Base-by-base conservation (phyloP, 108 stramenopile genomes). In the Cyclotella cryptica region DNA sequence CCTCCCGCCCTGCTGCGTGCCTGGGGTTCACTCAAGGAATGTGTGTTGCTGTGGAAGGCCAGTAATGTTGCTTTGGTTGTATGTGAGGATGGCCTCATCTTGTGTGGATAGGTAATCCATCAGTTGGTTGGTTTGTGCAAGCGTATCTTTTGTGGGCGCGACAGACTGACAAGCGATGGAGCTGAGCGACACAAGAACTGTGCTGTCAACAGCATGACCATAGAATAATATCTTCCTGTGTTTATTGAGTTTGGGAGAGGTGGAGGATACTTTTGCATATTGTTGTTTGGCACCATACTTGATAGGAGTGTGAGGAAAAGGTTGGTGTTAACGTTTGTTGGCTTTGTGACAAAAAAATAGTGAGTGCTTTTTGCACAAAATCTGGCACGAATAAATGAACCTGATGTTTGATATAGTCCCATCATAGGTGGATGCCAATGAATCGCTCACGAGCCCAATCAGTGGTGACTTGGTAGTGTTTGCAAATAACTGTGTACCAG, bases 381-480 rank as follows among this genome's bases (percentile, higher is more conserved):
- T 24, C 63, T 18, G 63, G 63, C 63, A 65, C 29, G 41, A 15
- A 65, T 8, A 65, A 9, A n/a, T 42, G 10, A 29, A 19, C 18
- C 29, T 42, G 41, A 9, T 24, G 63, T 29, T 42, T 45, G 9
- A 22, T 9, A 18, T 65, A 65, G 44, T 65, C 63, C 63, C 63
- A 29, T 18, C n/a, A n/a, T 18, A 65, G 63, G n/a, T n/a, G n/a
- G n/a, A n/a, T n/a, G n/a, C n/a, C n/a, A n/a, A n/a, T n/a, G n/a
- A n/a, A n/a, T n/a, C n/a, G n/a, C n/a, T n/a, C n/a, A 24, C 26
- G 19, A 9, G 17, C 63, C 63, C 63, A 65, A 28, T 65, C 63
- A 27, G 63, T 28, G 11, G 63, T 44, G 63, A 65, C 63, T 45
- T 65, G 28, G 63, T 65, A 65, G n/a, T 45, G 63, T 65, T 42